phyloP scores from a whole-genome alignment of 2,329 filamentous ascomycete genomes.

The Fusarium keratoplasticum region DNA sequence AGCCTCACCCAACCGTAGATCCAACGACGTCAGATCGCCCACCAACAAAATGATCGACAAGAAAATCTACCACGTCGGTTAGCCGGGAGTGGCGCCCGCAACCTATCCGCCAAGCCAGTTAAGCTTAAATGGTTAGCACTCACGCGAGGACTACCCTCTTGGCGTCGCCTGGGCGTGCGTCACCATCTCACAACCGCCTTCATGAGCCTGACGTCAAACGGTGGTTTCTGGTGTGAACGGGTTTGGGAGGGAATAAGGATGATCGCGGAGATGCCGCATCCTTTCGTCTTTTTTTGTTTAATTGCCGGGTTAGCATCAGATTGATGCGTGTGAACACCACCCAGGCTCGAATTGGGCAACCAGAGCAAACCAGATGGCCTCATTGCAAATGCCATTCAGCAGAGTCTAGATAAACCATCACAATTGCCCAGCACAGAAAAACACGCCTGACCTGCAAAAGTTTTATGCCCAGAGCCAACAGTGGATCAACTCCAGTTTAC shows the following conservation, averaged over 20 bases:
- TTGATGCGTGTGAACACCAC: not conserved
- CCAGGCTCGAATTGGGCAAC: not conserved
- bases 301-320: not conserved
- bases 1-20: not conserved
- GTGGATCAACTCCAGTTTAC: conserved; percentile 18
- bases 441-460: not conserved
- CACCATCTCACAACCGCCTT: conserved; percentile 17
- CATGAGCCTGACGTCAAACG: conserved; percentile 33
- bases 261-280: not conserved
- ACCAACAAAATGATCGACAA: conserved; percentile 1
- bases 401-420: too few species aligned
- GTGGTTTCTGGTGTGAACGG: not conserved
- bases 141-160: conserved; percentile 5
- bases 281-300: not conserved
- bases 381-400: too few species aligned
- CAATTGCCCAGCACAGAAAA: not conserved
- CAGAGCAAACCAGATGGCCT: not conserved
- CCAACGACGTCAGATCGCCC: not conserved
- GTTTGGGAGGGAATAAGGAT: not conserved
- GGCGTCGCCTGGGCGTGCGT: conserved; percentile 34
- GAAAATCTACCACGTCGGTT: not conserved
- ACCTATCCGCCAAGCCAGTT: conserved; percentile 1
- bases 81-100: conserved; percentile 2
- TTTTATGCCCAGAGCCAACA: not conserved
- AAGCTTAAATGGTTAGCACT: conserved; percentile 34